Conservation (phyloP, 2,329 filamentous ascomycete genomes). For the Nannizziopsis barbatae region DNA sequence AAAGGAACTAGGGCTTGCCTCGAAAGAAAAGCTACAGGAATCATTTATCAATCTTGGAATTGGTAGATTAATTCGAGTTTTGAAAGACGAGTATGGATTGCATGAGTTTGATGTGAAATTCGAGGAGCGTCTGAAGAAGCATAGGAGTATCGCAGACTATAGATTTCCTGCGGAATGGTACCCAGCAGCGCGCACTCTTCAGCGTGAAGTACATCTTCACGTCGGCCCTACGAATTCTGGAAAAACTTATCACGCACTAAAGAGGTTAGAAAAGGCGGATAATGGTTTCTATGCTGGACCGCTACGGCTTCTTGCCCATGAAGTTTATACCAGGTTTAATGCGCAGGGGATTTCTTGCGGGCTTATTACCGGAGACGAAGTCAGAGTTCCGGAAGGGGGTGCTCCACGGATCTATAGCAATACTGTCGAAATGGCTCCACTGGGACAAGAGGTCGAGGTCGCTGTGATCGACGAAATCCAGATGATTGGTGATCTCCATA, state of each 20-base stretch:
- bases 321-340: constrained; percentile 80
- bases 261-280: constrained; percentile 64
- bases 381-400: constrained; percentile 54
- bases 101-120: constrained; percentile 50
- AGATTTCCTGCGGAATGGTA: constrained; percentile 91
- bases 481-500: constrained; percentile 71
- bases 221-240: constrained; percentile 96
- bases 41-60: constrained; percentile 30
- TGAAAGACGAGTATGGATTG: constrained; percentile 59
- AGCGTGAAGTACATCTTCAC: constrained; percentile 78
- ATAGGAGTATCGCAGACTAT: constrained; percentile 62
- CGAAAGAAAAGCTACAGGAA: constrained; percentile 6
- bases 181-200: constrained; percentile 65
- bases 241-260: constrained; percentile 89
- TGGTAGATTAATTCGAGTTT: constrained; percentile 43
- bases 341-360: constrained; percentile 67
- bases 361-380: constrained; percentile 83
- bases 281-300: constrained; percentile 84
- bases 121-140: constrained; percentile 47
- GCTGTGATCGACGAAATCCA: constrained; percentile 98
- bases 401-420: constrained; percentile 58
- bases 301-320: constrained; percentile 75
- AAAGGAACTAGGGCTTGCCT: background rate
- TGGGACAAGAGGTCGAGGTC: constrained; percentile 58
- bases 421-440: constrained; percentile 80